Evolutionary conservation across 2,329 filamentous ascomycete species (phyloP), one percentile per base, ranked within the genome.

Genomic region (Sporothrix inflata): DNA sequence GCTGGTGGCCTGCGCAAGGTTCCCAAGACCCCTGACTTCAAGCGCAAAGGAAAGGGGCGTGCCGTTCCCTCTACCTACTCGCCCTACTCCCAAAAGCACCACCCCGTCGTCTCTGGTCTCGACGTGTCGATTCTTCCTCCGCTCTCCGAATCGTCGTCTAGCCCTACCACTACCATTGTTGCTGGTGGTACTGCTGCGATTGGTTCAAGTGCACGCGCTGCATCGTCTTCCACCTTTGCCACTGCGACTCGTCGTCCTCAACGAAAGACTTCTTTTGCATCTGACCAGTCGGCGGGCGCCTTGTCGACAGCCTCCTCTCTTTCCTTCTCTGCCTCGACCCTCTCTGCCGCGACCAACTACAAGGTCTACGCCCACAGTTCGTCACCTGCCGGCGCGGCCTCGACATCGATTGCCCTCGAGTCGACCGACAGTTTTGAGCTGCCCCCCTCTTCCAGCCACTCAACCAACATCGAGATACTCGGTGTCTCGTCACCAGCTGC

Each of bases 1-100:
- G 81, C 85, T 63, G 86, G 87, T 75, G 87, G 86, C 70, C 77
- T 89, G 72, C 86, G 87, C 71, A 87, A 86, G 77, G 85, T 88
- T 21, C 80, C 82, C 60, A 80, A 79, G 40, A 83, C 82, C 60
- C 81, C 82, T 24, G 83, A 86, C 75, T 74, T 79, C 71, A 84
- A 85, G 78, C 81, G 79, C 73, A 84, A 82, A 75, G 80, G 82
- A 55, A 72, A 73, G 65, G 51, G 34, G 24, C 70, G 49, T 49
- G 70, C 61, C 34, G 38, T 60, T 7, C 21, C 69, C 61, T 68
- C 69, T 57, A 47, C 69, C 21, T 55, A 60, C 45, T 65, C 69
- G 9, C 47, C 24, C 42, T 69, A 53, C 30, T 69, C 71, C 38
- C 69, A 65, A 12, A 71, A 60, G 30, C 34, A 71, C 70, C 70